Base-by-base conservation (phyloP, 371 early-diverging fungal species). In the Rhizomucor pusillus region DNA sequence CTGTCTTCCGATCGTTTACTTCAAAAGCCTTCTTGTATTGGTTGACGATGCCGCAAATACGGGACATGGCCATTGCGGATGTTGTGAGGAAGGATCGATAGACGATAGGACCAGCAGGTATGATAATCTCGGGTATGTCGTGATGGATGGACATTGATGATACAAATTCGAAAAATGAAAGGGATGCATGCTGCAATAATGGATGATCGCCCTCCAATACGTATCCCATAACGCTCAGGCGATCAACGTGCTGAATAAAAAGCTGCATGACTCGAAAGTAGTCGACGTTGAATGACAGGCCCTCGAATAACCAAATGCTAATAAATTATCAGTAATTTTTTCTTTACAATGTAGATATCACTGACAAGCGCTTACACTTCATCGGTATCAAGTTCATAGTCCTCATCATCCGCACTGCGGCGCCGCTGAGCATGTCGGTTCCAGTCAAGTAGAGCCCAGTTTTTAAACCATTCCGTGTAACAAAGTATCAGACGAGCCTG, bases 121-220 rank as follows among this genome's bases (percentile, higher is more conserved):
- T 71, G 29, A 81, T 70, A 14, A 82, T 76, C 36, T 73, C 67
- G 6, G 82, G 82, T 11, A 79, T 57, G 44, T 72, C 66, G 47
- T 76, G 71, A 9, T 71, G 59, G 10, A 53, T 34, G 16, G 76
- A 75, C 33, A 85, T 62, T 9, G 56, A 56, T 0, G 82, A 72
- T 44, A 73, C 69, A n/a, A 77, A 52, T 49, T 85, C 86, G 57
- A 79, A 81, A 46, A 81, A 82, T 1, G 78, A 75, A 23, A 85
- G 66, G 3, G 71, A 51, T 0, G 78, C 83, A 43, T 85, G 83
- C 39, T 82, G 83, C 4, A 83, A 54, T 14, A 73, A 51, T 0
- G 77, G 56, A 58, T 81, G 58, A 24, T 81, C 78, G 0, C 69
- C 39, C 46, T 82, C 83, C 35, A 73, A 36, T 18, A 57, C 61